Conservation (phyloP, 805 yeast genomes). For the Barnettozyma wickerhamii region DNA sequence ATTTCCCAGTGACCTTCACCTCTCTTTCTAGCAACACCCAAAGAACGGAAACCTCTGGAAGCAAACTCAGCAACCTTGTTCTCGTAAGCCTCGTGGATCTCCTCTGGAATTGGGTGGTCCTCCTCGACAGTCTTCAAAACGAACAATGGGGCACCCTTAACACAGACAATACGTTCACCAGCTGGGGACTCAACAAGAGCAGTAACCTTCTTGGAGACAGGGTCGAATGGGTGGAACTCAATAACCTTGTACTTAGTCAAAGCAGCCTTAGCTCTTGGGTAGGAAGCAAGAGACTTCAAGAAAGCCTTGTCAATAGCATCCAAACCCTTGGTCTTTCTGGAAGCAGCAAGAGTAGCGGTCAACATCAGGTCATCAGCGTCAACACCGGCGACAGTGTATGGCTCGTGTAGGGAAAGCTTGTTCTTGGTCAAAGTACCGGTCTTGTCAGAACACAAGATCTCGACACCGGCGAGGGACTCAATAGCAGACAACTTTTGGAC, state of each 20-base stretch:
- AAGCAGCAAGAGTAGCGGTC: conserved; percentile 96
- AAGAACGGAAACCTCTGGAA: conserved; percentile 96
- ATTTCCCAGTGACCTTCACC: conserved; percentile 99
- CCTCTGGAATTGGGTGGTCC: conserved; percentile 95
- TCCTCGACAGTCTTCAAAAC: conserved; percentile 95
- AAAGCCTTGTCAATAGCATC: conserved; percentile 97
- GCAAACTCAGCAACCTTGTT: conserved; percentile 97
- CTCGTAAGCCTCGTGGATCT: conserved; percentile 89
- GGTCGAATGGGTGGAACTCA: conserved; percentile 97
- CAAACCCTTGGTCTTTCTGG: conserved; percentile 97
- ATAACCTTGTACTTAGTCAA: conserved; percentile 90
- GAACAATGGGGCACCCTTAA: conserved; percentile 97
- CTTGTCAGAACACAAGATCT: conserved; percentile 95
- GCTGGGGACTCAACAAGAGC: conserved; percentile 95
- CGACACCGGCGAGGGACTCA: conserved; percentile 97
- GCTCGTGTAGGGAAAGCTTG: conserved; percentile 93
- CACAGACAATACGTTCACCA: conserved; percentile 93
- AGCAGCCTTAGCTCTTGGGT: conserved; percentile 92
- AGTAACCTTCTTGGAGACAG: conserved; percentile 94
- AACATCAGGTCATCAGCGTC: conserved; percentile 94
- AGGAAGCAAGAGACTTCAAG: conserved; percentile 80
- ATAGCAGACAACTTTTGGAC: conserved; percentile 95
- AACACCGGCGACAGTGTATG: conserved; percentile 97
- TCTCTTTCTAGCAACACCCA: conserved; percentile 98
- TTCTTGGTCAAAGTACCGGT: conserved; percentile 98